Evolutionary conservation across 148 eudicot species (phyloP).

Genomic region (Camellia lanceoleosa): DNA sequence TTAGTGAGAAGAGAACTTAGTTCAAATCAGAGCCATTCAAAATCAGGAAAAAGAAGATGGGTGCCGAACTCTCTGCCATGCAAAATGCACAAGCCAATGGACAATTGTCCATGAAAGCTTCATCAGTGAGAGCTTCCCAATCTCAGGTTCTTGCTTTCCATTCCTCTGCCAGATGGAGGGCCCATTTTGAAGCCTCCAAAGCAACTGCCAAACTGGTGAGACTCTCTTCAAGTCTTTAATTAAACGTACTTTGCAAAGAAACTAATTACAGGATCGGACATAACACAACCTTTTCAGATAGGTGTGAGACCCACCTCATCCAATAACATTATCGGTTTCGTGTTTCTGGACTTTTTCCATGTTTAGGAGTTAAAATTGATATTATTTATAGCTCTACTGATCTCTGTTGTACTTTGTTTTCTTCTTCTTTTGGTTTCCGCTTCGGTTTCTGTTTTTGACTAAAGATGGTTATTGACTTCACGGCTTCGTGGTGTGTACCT

Average conservation of each 20-base stretch:
- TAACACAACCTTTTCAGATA: no score
- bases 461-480: slow-evolving; percentile 69
- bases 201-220: slow-evolving; percentile 53
- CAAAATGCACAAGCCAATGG: neutral
- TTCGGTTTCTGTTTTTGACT: neutral
- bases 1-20: no score
- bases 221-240: no score
- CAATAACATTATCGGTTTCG: no score
- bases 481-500: slow-evolving; percentile 82
- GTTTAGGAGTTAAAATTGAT: neutral
- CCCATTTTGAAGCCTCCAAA: slow-evolving; percentile 49
- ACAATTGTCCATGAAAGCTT: neutral
- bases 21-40: no score
- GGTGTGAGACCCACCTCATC: no score
- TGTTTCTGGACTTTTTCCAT: neutral
- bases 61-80: neutral
- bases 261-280: no score
- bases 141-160: slow-evolving; percentile 38
- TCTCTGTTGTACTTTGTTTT: neutral
- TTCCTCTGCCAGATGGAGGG: slow-evolving; percentile 49
- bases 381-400: neutral
- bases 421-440: neutral
- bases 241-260: no score
- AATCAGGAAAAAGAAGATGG: neutral
- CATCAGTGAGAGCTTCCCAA: slow-evolving; percentile 7